Evolutionary conservation across 345 rosid genomes (phyloP), one percentile per base, ranked within the genome.

Genomic region (Gossypium herbaceum): DNA sequence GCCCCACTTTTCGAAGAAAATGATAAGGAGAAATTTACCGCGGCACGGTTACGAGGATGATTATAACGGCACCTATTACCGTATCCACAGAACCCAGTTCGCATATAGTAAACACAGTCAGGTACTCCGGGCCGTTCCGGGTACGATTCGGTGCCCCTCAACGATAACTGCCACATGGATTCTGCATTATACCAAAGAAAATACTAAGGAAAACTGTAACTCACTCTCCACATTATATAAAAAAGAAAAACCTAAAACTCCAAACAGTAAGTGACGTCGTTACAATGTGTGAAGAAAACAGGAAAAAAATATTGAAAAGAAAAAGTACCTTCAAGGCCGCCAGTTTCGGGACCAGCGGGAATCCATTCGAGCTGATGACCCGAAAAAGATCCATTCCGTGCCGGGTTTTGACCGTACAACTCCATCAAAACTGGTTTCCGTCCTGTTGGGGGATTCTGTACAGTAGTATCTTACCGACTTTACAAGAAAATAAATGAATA

Each of bases 101-200:
- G 89, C 96, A 95, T 87, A 81, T 93, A 95, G 82, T 88, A 93
- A 12, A 89, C 89, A 85, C 99, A 95, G 80, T 93, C 94, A 56
- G 97, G 89, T 24, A 86, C 89, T 44, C 87, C 88, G 4, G 85
- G 84, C 73, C 97, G 86, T 77, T 92, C 94, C 17, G 98, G 99
- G 80, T 91, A 95, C 22, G 87, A 64, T 70, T 87, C 86, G n/a
- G 78, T 71, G 67, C 79, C 78, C 71, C 88, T 84, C 75, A 91
- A 77, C 68, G 86, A 86, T 85, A 85, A 82, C 73, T 82, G 86
- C 99, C 97, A 90, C 88, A 87, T 92, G 43, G 93, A 87, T 77
- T 93, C 98, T 95, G 82, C 87, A 84, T 50, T 41, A 56, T 25
- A 70, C 77, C 29, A 72, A 73, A 73, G 41, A 6, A 68, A 34